phyloP scores from a whole-genome alignment of 2,329 filamentous ascomycete genomes.

The Corniculantispora saksenae region DNA sequence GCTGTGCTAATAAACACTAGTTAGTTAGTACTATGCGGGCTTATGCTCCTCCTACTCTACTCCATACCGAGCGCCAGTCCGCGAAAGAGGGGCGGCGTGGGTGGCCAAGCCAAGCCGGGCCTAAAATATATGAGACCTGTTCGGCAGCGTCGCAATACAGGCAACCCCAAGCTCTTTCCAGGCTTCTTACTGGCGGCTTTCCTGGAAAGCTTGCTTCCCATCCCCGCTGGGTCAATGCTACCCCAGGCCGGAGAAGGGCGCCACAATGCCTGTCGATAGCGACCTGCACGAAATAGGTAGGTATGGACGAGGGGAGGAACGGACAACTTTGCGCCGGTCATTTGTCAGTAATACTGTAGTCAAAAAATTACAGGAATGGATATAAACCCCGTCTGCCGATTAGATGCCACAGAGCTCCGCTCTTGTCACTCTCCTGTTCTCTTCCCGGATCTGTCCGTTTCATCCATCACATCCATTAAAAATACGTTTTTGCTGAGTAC shows the following conservation, averaged over 20 bases:
- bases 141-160: background rate
- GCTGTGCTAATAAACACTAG: background rate
- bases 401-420: background rate
- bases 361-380: background rate
- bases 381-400: background rate
- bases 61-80: conserved; percentile 3
- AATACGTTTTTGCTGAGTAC: background rate
- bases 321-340: background rate
- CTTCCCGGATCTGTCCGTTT: background rate
- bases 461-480: background rate
- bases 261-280: conserved; percentile 6
- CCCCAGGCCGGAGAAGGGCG: background rate
- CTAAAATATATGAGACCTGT: conserved; percentile 6
- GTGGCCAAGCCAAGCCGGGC: too few species aligned
- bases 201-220: background rate
- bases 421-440: background rate
- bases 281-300: conserved; percentile 5
- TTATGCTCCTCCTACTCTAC: background rate
- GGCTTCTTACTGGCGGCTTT: background rate
- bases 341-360: background rate
- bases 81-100: too few species aligned
- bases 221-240: background rate
- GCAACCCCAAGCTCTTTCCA: background rate
- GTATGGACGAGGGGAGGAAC: background rate
- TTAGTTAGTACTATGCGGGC: conserved; percentile 6